phyloP scores from a whole-genome alignment of 2,329 filamentous ascomycete species.

The Aspergillus novoparasiticus region DNA sequence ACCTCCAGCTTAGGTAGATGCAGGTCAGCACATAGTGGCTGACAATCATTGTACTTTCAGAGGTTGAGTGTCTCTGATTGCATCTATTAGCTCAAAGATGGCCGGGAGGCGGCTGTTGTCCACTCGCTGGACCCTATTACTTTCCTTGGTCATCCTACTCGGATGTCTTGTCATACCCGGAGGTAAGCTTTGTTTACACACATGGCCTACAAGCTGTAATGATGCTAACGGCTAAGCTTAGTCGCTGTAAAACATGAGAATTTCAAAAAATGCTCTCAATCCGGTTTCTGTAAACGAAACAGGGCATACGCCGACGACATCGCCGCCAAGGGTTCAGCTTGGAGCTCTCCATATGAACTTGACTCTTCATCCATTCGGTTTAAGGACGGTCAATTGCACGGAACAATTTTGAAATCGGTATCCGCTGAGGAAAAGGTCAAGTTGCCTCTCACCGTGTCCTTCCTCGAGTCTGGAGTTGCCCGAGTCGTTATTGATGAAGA shows the following conservation, averaged over 20 bases:
- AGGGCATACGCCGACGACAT: slow-evolving; percentile 83
- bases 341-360: slow-evolving; percentile 80
- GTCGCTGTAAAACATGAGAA: slow-evolving; percentile 90
- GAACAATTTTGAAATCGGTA: slow-evolving; percentile 78
- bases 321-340: slow-evolving; percentile 64
- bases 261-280: slow-evolving; percentile 95
- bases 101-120: slow-evolving; percentile 55
- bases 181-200: slow-evolving; percentile 52
- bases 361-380: slow-evolving; percentile 72
- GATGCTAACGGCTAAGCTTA: slow-evolving; percentile 38
- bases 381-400: slow-evolving; percentile 77
- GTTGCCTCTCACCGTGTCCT: slow-evolving; percentile 81
- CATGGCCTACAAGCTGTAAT: not conserved
- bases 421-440: slow-evolving; percentile 69
- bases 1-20: slow-evolving; percentile 31
- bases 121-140: slow-evolving; percentile 65
- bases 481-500: slow-evolving; percentile 91
- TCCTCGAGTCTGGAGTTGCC: slow-evolving; percentile 85
- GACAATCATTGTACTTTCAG: slow-evolving; percentile 25
- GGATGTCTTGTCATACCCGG: slow-evolving; percentile 64
- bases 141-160: slow-evolving; percentile 62
- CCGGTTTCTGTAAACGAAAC: slow-evolving; percentile 96
- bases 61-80: slow-evolving; percentile 40
- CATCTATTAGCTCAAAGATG: slow-evolving; percentile 46
- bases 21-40: slow-evolving; percentile 29